Percentiles rank a stretch among this genome's conserved stretches.
Evolutionary conservation across 2,329 filamentous ascomycete genomes (phyloP).

Genomic region (Curvularia lunata): DNA sequence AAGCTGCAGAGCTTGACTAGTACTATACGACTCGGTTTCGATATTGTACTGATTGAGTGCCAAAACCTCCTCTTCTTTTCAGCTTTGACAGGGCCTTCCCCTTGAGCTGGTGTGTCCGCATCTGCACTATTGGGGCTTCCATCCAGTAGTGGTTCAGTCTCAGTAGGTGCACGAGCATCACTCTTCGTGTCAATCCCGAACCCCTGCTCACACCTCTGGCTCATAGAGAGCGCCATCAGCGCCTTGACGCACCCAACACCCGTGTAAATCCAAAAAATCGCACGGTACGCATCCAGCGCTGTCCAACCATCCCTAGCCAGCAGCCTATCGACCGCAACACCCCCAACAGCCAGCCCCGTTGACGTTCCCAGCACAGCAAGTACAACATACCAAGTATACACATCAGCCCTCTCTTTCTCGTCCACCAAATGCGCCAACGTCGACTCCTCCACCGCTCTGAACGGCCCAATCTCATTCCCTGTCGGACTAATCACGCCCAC

Average conservation of each 20-base stretch:
- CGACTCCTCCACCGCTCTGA: conserved; percentile 50
- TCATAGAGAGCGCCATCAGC: conserved; percentile 49
- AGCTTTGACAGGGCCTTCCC: conserved; percentile 24
- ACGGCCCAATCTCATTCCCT: conserved; percentile 52
- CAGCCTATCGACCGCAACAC: conserved; percentile 47
- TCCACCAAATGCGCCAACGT: conserved; percentile 46
- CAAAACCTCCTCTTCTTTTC: conserved; percentile 27
- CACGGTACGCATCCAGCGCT: conserved; percentile 47
- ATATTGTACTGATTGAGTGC: conserved; percentile 61
- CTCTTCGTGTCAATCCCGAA: conserved; percentile 11
- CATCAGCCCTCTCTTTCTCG: conserved; percentile 40
- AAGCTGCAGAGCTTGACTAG: conserved; percentile 69
- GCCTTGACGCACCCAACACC: conserved; percentile 50
- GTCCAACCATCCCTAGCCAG: conserved; percentile 44
- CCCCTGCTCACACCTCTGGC: conserved; percentile 46
- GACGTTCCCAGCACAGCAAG: conserved; percentile 48
- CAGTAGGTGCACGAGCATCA: conserved; percentile 16
- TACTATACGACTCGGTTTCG: conserved; percentile 60
- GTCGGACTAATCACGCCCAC: conserved; percentile 49
- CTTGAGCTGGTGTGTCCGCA: conserved; percentile 1
- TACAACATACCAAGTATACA: conserved; percentile 51
- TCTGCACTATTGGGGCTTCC: neutral
- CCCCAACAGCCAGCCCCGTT: conserved; percentile 43
- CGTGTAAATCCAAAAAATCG: conserved; percentile 54
- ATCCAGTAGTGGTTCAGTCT: conserved; percentile 38